phyloP scores from a whole-genome alignment of 257 asterid genomes.

The Pogostemon cablin region DNA sequence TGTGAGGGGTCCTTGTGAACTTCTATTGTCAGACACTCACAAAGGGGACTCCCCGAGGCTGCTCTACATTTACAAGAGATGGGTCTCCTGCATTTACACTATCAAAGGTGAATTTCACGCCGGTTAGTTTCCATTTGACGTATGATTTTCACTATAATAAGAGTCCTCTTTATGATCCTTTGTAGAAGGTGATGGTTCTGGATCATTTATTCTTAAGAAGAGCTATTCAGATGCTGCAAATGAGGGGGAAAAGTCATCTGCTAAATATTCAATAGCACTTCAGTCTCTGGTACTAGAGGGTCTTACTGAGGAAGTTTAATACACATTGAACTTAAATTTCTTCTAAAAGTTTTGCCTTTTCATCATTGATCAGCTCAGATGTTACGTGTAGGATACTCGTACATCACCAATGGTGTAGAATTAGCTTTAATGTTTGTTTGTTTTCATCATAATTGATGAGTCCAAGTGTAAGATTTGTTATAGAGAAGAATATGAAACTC shows the following conservation, averaged over 20 bases:
- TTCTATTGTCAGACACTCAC: slow-evolving; percentile 79
- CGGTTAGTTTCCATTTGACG: slow-evolving; percentile 14
- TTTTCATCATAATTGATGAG: neutral
- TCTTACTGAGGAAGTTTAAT: slow-evolving; percentile 38
- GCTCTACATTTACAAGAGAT: slow-evolving; percentile 85
- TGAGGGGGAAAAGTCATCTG: slow-evolving; percentile 39
- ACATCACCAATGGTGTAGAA: neutral
- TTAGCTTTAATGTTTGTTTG: neutral
- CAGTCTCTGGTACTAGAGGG: slow-evolving; percentile 75
- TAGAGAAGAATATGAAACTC: neutral
- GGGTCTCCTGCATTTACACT: slow-evolving; percentile 80
- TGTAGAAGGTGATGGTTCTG: slow-evolving; percentile 55
- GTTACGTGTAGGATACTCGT: neutral
- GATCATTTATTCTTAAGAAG: slow-evolving; percentile 62
- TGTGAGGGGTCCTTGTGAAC: slow-evolving; percentile 52
- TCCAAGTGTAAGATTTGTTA: neutral
- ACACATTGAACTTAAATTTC: slow-evolving; percentile 1
- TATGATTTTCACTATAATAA: neutral
- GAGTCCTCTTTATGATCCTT: neutral
- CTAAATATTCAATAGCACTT: slow-evolving; percentile 83
- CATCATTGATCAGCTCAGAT: neutral
- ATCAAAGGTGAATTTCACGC: slow-evolving; percentile 48
- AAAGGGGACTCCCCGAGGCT: slow-evolving; percentile 75
- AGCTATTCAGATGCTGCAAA: slow-evolving; percentile 36
- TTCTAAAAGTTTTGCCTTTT: neutral